These are phyloP conservation scores for Miscanthus lutarioriparius DNA, from an alignment of 176 grass and related monocot genomes.

Conservation along the genomic window DNA sequence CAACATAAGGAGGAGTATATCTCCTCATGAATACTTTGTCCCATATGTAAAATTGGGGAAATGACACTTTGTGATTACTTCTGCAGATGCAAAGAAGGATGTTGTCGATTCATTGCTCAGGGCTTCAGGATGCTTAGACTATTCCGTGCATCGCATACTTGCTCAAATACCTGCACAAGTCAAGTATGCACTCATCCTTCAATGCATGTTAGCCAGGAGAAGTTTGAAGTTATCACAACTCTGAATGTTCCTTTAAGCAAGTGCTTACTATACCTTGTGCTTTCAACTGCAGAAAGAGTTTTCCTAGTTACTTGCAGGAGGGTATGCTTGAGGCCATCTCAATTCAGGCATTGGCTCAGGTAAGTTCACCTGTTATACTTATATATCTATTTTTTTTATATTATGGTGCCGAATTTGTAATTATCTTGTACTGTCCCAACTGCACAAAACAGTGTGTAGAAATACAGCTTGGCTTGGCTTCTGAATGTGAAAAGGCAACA, in stretches of 20 bases:
- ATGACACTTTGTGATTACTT: neutral
- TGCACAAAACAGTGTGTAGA: slow-evolving; percentile 61
- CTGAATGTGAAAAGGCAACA: slow-evolving; percentile 88
- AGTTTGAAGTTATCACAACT: neutral
- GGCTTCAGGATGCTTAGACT: slow-evolving; percentile 89
- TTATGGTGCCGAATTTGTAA: neutral
- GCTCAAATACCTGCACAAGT: slow-evolving; percentile 66
- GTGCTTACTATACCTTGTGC: neutral
- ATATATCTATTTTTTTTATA: neutral
- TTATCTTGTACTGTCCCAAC: neutral
- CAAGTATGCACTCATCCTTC: slow-evolving; percentile 49
- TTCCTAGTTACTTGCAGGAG: slow-evolving; percentile 80
- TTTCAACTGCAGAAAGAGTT: slow-evolving; percentile 63
- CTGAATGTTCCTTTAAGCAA: neutral
- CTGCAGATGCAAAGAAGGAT: slow-evolving; percentile 67
- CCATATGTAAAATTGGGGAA: neutral
- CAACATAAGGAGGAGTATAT: neutral
- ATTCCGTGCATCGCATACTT: slow-evolving; percentile 66
- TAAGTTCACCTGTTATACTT: slow-evolving; percentile 15
- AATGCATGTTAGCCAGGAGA: slow-evolving; percentile 2
- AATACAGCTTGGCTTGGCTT: slow-evolving; percentile 93
- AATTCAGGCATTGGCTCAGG: slow-evolving; percentile 85
- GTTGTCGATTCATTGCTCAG: slow-evolving; percentile 82
- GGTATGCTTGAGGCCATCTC: slow-evolving; percentile 82
- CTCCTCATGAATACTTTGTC: neutral